Conservation (phyloP, 768 basidiomycete genomes). For the Lentinula aciculospora region DNA sequence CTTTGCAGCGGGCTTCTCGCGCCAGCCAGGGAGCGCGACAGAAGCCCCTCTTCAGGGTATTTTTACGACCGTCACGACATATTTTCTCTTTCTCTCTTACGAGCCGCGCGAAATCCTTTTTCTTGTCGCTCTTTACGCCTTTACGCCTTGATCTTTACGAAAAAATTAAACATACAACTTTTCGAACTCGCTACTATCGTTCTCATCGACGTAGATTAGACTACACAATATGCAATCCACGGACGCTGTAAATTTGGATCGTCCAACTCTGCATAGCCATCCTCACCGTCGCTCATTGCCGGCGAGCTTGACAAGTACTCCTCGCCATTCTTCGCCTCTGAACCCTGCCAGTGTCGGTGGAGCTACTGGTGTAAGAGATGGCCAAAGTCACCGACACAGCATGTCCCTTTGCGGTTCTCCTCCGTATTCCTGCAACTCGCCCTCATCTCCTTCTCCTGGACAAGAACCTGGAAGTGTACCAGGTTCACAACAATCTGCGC, state of each 20-base stretch:
- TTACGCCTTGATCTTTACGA: not conserved
- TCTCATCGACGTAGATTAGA: not conserved
- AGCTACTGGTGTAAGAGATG: not conserved
- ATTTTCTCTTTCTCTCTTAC: not conserved
- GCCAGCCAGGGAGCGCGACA: not conserved
- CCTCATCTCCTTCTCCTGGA: not conserved
- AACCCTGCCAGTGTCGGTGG: not conserved
- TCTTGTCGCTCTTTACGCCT: not conserved
- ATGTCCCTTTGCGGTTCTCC: not conserved
- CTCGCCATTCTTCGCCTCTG: not conserved
- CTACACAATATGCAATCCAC: not conserved
- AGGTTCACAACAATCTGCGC: not conserved
- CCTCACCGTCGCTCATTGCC: not conserved
- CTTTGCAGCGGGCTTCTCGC: not conserved
- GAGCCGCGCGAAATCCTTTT: not conserved
- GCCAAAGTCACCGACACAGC: not conserved
- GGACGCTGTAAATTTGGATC: not conserved
- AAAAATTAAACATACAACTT: not conserved
- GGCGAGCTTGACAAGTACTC: not conserved
- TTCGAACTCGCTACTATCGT: not conserved
- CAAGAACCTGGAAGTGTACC: not conserved
- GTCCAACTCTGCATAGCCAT: not conserved
- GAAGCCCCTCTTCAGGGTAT: not conserved
- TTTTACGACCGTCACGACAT: not conserved
- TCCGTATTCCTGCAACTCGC: not conserved